Conservation (phyloP, 306 rosid genomes). For the Chamaecrista fasciculata region DNA sequence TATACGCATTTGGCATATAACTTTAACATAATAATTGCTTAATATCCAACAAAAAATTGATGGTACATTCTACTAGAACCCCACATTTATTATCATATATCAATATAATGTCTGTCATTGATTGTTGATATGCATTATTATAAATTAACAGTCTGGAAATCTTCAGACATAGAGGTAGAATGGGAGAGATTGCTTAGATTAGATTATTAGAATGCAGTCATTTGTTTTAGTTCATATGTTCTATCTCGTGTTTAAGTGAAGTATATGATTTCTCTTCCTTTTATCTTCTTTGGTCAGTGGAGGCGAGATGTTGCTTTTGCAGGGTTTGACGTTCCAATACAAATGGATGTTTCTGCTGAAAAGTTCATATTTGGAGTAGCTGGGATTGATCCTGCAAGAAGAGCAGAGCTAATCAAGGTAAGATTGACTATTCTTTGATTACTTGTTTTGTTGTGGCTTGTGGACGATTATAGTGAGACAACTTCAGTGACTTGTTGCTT, state of each 20-base stretch:
- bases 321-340: constrained; percentile 86
- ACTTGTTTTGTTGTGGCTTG: background rate
- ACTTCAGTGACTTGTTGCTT: constrained; percentile 7
- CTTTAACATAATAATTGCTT: background rate
- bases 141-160: background rate
- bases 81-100: background rate
- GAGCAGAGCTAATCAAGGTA: constrained; percentile 82
- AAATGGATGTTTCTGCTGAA: constrained; percentile 89
- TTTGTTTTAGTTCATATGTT: background rate
- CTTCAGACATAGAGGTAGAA: background rate
- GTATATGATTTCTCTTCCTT: background rate
- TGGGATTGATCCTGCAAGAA: constrained; percentile 75
- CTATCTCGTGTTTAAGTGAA: background rate
- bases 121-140: background rate
- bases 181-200: background rate
- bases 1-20: background rate
- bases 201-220: background rate
- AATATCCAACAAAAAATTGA: background rate
- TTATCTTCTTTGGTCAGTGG: constrained; percentile 49
- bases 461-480: background rate
- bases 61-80: background rate
- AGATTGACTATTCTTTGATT: background rate
- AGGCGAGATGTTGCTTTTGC: constrained; percentile 93
- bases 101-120: background rate
- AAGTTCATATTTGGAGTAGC: constrained; percentile 76